Base-by-base conservation (phyloP, 108 stramenopile genomes). In the Hondaea fermentalgiana region DNA sequence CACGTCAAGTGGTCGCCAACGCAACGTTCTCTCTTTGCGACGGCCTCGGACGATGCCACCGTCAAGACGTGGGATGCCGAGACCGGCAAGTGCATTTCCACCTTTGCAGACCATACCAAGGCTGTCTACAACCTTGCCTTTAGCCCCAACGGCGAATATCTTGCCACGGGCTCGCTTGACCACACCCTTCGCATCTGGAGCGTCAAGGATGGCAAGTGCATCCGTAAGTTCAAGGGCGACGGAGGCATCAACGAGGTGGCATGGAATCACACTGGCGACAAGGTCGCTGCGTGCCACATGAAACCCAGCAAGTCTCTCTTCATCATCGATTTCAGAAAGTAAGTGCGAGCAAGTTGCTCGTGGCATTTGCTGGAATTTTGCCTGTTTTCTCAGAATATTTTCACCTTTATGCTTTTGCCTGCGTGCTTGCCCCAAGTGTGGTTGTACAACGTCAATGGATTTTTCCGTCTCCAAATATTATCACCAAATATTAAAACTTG, bases 1-100 rank as follows among this genome's bases (percentile, higher is more conserved):
- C 53, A 53, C 16, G 57, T 87, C 43, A 44, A 47, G 29, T 90
- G 90, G 90, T 60, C 60, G 16, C 83, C 90, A 5, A 88, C 90
- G 6, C 87, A 51, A 10, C 87, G 87, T 0, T 42, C 87, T 21
- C n/a, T 29, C 57, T 45, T 90, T 5, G 87, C 87, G 47, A 72
- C 90, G 14, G 87, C 90, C 28, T 88, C 88, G 0, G 14, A 88
- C 51, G 90, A 90, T 35, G 88, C 58, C 25, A 87, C 12, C 10
- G 51, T 83, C 45, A 47, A 53, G 49, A 83, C 51, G 8, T 83
- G 76, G 76, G 76, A 83, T 23, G 76, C 51, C n/a, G 76, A 83
- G 76, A 53, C 76, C 4, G 76, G 76, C 28, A 83, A 83, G 28
- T 53, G 76, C 51, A 10, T 83, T 0, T 53, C n/a, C 4, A 83